phyloP scores from a whole-genome alignment of 495 filamentous ascomycete genomes.

The Immersiella caudata region DNA sequence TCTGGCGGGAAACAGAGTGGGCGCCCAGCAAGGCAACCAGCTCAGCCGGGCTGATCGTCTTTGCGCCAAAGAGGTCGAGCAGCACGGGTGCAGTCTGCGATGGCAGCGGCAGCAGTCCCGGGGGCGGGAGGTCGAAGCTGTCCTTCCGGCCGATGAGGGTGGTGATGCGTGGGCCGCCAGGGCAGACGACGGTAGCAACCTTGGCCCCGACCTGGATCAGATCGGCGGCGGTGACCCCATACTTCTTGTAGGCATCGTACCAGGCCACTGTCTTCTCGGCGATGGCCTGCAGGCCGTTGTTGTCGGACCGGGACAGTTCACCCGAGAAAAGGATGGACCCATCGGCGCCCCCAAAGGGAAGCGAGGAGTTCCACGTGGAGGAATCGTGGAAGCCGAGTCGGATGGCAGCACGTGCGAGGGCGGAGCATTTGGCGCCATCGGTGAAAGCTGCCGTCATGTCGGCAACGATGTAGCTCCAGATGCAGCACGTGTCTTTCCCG shows the following conservation, averaged over 20 bases:
- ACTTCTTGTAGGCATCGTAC: slow-evolving; percentile 8
- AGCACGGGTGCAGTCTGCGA: not conserved
- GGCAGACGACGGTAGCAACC: slow-evolving; percentile 14
- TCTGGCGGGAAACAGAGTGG: slow-evolving; percentile 10
- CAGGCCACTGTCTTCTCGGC: slow-evolving; percentile 5
- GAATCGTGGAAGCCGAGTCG: slow-evolving; percentile 19
- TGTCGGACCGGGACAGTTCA: slow-evolving; percentile 12
- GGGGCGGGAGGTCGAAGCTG: slow-evolving; percentile 2
- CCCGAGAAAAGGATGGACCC: slow-evolving; percentile 17
- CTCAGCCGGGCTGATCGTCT: slow-evolving; percentile 3
- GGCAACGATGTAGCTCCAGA: slow-evolving; percentile 15
- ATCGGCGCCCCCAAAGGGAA: slow-evolving; percentile 10
- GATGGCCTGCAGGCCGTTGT: slow-evolving; percentile 15
- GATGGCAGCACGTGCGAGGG: slow-evolving; percentile 12
- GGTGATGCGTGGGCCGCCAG: slow-evolving; percentile 9
- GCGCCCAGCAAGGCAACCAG: slow-evolving; percentile 15
- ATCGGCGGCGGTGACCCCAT: slow-evolving; percentile 11
- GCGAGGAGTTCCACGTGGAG: slow-evolving; percentile 6
- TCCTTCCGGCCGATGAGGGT: slow-evolving; percentile 6
- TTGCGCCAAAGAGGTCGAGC: slow-evolving; percentile 8
- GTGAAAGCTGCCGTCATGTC: slow-evolving; percentile 12
- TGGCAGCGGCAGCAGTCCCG: not conserved
- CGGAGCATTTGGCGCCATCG: slow-evolving; percentile 4
- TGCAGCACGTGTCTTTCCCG: slow-evolving; percentile 14
- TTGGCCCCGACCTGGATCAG: slow-evolving; percentile 14